phyloP scores from a whole-genome alignment of 2,329 filamentous ascomycete species.

The Davidsoniella virescens region DNA sequence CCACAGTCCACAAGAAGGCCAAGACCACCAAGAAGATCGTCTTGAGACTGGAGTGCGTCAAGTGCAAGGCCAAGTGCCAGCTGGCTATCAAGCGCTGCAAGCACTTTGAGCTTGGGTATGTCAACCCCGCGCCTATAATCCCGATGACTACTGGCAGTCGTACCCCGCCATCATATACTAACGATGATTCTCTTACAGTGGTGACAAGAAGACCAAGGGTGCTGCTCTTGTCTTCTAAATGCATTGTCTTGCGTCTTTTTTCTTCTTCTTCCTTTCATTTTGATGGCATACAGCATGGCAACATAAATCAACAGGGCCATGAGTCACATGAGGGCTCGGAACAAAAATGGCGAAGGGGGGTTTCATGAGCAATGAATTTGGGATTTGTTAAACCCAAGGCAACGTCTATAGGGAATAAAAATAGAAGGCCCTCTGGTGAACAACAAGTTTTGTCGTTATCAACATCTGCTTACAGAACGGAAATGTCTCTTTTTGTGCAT shows the following conservation, averaged over 20 bases:
- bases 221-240: slow-evolving; percentile 98
- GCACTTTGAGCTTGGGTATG: slow-evolving; percentile 99
- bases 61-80: slow-evolving; percentile 97
- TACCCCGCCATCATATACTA: slow-evolving; percentile 20
- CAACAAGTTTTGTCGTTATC: background rate
- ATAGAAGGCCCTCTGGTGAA: slow-evolving; percentile 15
- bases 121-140: slow-evolving; percentile 17
- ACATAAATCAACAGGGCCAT: slow-evolving; percentile 4
- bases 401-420: slow-evolving; percentile 30
- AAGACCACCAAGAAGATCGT: slow-evolving; percentile 99
- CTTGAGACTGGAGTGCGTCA: slow-evolving; percentile 90
- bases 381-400: slow-evolving; percentile 22
- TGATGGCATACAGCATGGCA: slow-evolving; percentile 28
- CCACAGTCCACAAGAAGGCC: slow-evolving; percentile 87
- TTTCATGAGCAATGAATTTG: slow-evolving; percentile 22
- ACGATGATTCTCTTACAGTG: slow-evolving; percentile 40
- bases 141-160: background rate
- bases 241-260: slow-evolving; percentile 26
- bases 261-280: slow-evolving; percentile 28
- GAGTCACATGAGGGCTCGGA: slow-evolving; percentile 9
- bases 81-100: slow-evolving; percentile 99
- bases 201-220: slow-evolving; percentile 99
- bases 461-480: background rate
- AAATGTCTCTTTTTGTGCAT: background rate
- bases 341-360: slow-evolving; percentile 28